Base-by-base conservation (phyloP, 164 flowering plant genomes). In the Tetracentron sinense region DNA sequence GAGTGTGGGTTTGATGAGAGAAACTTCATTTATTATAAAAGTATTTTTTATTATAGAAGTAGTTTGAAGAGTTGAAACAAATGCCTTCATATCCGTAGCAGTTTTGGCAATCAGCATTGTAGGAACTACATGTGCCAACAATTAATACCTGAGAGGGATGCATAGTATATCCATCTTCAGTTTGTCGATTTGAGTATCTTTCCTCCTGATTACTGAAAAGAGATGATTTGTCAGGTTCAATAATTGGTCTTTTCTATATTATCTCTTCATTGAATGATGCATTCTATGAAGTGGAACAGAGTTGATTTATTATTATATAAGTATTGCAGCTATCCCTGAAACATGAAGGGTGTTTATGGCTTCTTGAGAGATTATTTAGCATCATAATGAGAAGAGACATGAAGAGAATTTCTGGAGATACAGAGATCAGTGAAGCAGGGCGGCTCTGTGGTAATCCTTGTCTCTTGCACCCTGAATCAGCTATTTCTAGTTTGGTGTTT, bases 401-500 rank as follows among this genome's bases (percentile, higher is more conserved):
- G n/a, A n/a, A n/a, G n/a, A n/a, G n/a, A 33, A 33, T 56, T 20
- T 22, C 16, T 27, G 42, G 30, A 60, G 31, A 7, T 28, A 26
- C 22, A 42, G 26, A 7, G 19, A n/a, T 66, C 42, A 71, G 11
- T 38, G 42, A 35, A 73, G 69, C 29, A 75, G 50, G 50, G 25
- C 48, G 27, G 66, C 51, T 44, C 68, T 70, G 48, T 63, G 62
- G 38, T 74, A 64, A 44, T 61, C 62, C n/a, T 53, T 19, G 6
- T 23, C 12, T 54, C 26, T 66, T 6, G 63, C 47, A 7, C 25
- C 58, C n/a, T 35, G 67, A 46, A 78, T 79, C 15, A 81, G 72
- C 35, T 71, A 73, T 58, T 72, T 71, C 57, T 57, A 0, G 74
- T 80, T 63, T 83, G 76, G 14, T 63, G 60, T 30, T 64, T 53